Evolutionary conservation across 495 filamentous ascomycete species (phyloP), one percentile per base, ranked within the genome.

Genomic region (Daldinia loculata): DNA sequence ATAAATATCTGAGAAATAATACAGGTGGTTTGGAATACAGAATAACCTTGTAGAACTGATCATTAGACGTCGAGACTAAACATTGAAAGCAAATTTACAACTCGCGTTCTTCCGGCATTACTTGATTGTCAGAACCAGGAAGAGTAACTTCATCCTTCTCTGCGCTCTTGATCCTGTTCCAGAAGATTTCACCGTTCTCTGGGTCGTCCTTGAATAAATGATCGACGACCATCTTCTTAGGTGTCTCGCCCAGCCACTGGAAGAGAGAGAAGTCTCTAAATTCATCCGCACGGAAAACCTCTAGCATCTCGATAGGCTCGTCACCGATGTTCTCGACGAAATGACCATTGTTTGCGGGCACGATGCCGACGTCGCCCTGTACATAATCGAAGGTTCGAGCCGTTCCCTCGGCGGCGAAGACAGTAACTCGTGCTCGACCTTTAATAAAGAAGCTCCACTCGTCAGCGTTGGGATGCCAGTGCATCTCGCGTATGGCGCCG

Each of bases 201-300:
- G 81, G 77, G 64, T 90, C 85, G 24, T 80, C 79, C 27, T 80
- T 72, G 74, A 90, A 91, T 15, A 91, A 60, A 69, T 88, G 85
- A 55, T 91, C 89, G 24, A 82, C 81, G 24, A 91, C 89, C 78
- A 89, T 80, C 45, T 84, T 75, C 75, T 83, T 79, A 24, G 89
- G 89, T 14, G 88, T 89, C 80, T 89, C 86, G 4, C 88, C 89
- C 71, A 92, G 74, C 89, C 89, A 92, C 76, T 92, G 88, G 73
- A 89, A 89, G 15, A 91, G 79, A 4, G 85, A 88, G 70, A 92
- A 89, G 61, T 91, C 89, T 39, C 83, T 78, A 66, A 88, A 88
- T 67, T 84, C 78, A 57, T 88, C 86, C 0, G 86, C 82, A 8
- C 84, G 80, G 76, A 89, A 89, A 12, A 89, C 79, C 72, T 89